Conservation (phyloP, 306 rosid species). For the Casuarina cunninghamiana region DNA sequence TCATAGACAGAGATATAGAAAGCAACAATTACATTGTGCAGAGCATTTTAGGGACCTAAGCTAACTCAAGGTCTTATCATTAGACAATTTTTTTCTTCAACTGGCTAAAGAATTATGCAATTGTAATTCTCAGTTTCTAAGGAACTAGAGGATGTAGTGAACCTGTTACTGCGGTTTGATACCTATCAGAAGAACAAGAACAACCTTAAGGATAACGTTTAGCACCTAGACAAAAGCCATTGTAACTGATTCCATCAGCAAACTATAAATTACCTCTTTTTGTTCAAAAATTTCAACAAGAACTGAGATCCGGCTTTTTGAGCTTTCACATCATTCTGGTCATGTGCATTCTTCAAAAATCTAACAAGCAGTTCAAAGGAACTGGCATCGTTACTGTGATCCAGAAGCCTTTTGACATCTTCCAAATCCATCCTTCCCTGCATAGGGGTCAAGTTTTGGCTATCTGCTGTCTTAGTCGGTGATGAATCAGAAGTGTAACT, state of each 20-base stretch:
- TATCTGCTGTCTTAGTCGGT: slow-evolving; percentile 28
- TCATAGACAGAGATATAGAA: background rate
- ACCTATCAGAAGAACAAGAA: background rate
- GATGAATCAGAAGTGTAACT: slow-evolving; percentile 58
- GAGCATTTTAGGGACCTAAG: too few relatives aligned
- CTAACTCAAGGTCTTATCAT: slow-evolving; percentile 1
- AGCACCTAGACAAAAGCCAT: background rate
- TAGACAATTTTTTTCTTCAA: background rate
- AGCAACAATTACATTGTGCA: slow-evolving; percentile 2
- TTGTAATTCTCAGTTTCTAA: background rate
- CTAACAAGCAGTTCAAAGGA: slow-evolving; percentile 54
- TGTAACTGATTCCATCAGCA: slow-evolving; percentile 4
- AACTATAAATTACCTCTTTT: slow-evolving; percentile 55
- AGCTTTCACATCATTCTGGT: slow-evolving; percentile 48
- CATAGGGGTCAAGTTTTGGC: slow-evolving; percentile 31
- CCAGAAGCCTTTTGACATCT: slow-evolving; percentile 51
- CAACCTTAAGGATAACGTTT: background rate
- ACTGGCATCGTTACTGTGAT: slow-evolving; percentile 42
- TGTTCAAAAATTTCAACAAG: slow-evolving; percentile 53
- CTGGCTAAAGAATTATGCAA: background rate
- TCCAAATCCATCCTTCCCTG: slow-evolving; percentile 37
- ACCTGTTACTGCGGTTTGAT: background rate
- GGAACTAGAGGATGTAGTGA: background rate
- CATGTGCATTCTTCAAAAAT: slow-evolving; percentile 67
- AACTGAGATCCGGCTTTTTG: slow-evolving; percentile 63